Base-by-base conservation (phyloP, 768 basidiomycete genomes). In the Tricholomella constricta region DNA sequence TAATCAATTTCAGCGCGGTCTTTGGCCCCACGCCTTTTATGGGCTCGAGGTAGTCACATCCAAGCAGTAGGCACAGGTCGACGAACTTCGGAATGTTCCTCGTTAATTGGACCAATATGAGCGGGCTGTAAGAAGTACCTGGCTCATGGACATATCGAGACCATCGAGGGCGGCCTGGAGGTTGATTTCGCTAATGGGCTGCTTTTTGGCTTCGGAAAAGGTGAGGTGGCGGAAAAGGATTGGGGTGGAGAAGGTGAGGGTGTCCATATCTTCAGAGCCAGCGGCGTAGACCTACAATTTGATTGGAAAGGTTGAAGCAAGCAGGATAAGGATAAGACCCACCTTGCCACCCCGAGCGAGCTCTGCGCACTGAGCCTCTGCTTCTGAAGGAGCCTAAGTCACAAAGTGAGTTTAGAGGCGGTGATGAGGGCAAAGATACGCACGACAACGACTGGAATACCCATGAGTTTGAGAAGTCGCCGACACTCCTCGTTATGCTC, bases 181-280 rank as follows among this genome's bases (percentile, higher is more conserved):
- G 61, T 82, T 83, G 51, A 98, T 94, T 63, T 98, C 93, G 61
- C 85, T 88, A 62, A 99, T 99, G 14, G 97, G 97, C 58, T 90
- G 86, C 65, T 98, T 98, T 69, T 96, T 94, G 12, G 95, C 95
- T 67, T 99, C 97, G 11, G 93, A 94, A 75, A 98, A 98, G 11
- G 97, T 98, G 54, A 99, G 82, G 71, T 98, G 97, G 25, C 97
- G 91, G 61, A 90, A 88, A 8, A 99, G 79, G 38, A 96, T 86
- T 1, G 97, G 96, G 0, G 96, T 76, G 59, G 84, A 81, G 77
- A 99, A 99, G 1, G 97, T 99, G 19, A 99, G 83, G 7, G 97
- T 99, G 64, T 99, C 97, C 97, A 99, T 99, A 70, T 99, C 97
- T 72, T 98, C 97, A 0, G 95, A 97, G 12, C 97, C 97, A 7